These are phyloP conservation scores for Chytridium lagenaria DNA, from an alignment of 371 early-diverging fungal genomes.

Conservation along the genomic window DNA sequence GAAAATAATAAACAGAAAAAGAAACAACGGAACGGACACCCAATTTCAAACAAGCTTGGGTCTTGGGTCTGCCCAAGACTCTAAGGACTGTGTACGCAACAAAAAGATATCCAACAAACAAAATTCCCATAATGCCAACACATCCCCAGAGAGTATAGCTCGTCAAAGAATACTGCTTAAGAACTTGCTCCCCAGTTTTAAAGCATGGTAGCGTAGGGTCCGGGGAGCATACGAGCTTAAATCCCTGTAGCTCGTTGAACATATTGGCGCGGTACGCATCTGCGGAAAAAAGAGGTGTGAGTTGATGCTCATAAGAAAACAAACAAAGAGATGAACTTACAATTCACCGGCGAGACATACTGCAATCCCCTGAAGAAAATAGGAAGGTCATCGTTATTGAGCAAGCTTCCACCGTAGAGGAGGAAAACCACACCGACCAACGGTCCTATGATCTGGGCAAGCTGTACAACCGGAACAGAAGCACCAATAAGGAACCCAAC, in stretches of 20 bases:
- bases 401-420: slow-evolving; percentile 47
- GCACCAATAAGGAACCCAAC: slow-evolving; percentile 45
- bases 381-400: slow-evolving; percentile 41
- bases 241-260: slow-evolving; percentile 36
- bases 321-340: slow-evolving; percentile 22
- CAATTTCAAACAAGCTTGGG: slow-evolving; percentile 18
- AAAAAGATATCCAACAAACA: slow-evolving; percentile 29
- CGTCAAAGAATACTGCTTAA: slow-evolving; percentile 23
- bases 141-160: slow-evolving; percentile 21
- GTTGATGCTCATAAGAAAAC: background rate
- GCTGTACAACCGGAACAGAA: slow-evolving; percentile 27
- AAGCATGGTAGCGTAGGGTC: slow-evolving; percentile 24
- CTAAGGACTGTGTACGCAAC: slow-evolving; percentile 29
- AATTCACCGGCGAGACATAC: slow-evolving; percentile 40
- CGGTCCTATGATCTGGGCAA: slow-evolving; percentile 47
- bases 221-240: slow-evolving; percentile 22
- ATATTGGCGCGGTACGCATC: slow-evolving; percentile 34
- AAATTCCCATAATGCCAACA: slow-evolving; percentile 19
- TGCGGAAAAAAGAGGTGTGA: too few species aligned
- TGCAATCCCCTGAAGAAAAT: slow-evolving; percentile 39
- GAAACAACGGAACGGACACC: background rate
- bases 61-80: slow-evolving; percentile 31
- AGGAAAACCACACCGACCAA: slow-evolving; percentile 43
- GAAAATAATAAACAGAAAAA: too few species aligned
- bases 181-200: slow-evolving; percentile 33